These are phyloP conservation scores for Orbilia blumenaviensis DNA, from an alignment of 2,329 filamentous ascomycete species.

Conservation along the genomic window DNA sequence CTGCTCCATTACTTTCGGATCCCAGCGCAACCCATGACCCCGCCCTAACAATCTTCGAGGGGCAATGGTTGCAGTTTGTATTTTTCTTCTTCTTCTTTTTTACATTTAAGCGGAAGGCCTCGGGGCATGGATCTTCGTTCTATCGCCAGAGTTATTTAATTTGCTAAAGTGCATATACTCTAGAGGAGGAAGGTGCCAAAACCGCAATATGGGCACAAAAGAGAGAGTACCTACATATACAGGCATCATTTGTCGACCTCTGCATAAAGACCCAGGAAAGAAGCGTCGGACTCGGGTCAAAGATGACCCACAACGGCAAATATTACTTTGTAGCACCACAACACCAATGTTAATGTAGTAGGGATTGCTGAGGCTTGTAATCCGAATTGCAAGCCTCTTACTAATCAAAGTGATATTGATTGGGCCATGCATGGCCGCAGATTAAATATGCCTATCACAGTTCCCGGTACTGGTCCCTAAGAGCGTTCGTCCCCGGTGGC, in stretches of 20 bases:
- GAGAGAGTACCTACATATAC: background rate
- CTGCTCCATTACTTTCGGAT: too few species aligned
- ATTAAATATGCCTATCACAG: background rate
- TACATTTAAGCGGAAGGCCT: too few species aligned
- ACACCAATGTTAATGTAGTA: background rate
- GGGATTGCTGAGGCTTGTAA: background rate
- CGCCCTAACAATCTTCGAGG: background rate
- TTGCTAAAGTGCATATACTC: background rate
- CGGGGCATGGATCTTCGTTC: too few species aligned
- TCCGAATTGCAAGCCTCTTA: constrained; percentile 15
- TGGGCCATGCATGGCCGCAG: background rate
- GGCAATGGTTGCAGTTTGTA: too few species aligned
- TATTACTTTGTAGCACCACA: background rate
- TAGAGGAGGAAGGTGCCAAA: background rate
- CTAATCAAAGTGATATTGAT: background rate
- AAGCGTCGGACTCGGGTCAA: background rate
- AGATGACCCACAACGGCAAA: background rate
- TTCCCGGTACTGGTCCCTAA: background rate
- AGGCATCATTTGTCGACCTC: background rate
- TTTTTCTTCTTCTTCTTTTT: too few species aligned
- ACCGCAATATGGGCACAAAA: background rate
- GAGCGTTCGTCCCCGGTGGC: background rate
- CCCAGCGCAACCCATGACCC: too few species aligned
- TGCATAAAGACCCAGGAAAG: background rate
- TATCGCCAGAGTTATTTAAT: too few species aligned